Percentiles rank a stretch among this genome's conserved stretches.
Evolutionary conservation across 2,329 filamentous ascomycete genomes (phyloP).

Genomic region (Neonectria coccinea): DNA sequence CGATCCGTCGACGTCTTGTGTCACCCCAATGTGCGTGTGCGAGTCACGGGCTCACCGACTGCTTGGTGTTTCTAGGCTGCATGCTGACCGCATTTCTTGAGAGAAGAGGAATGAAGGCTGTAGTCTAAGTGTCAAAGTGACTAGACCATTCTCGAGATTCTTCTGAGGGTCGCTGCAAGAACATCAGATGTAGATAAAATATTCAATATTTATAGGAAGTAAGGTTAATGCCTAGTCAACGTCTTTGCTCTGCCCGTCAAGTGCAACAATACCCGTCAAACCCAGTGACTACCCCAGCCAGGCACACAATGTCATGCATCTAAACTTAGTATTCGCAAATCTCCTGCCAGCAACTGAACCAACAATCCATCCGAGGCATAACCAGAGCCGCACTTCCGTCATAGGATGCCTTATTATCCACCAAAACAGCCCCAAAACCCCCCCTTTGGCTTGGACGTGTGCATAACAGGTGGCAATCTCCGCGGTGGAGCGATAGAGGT

Average conservation of each 20-base stretch:
- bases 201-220: not conserved
- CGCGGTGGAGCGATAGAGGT: not conserved
- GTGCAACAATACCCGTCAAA: not conserved
- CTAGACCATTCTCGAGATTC: not conserved
- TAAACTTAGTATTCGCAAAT: not conserved
- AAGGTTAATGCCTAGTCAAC: not conserved
- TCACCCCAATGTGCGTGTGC: not conserved
- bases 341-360: not conserved
- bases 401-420: not conserved
- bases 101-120: not conserved
- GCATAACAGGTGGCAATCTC: not conserved
- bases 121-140: not conserved
- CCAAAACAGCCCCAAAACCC: constrained; percentile 21
- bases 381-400: not conserved
- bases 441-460: not conserved
- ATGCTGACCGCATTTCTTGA: not conserved
- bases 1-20: not conserved
- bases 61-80: not conserved
- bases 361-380: not conserved
- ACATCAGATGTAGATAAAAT: not conserved
- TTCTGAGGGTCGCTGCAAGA: not conserved
- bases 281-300: not conserved
- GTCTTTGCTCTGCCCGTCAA: not conserved
- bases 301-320: not conserved
- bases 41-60: constrained; percentile 1